A percentile compares a stretch with the other conserved stretches of the same genome.
phyloP scores from a whole-genome alignment of 75 land plant species.

The Pinus albicaulis region DNA sequence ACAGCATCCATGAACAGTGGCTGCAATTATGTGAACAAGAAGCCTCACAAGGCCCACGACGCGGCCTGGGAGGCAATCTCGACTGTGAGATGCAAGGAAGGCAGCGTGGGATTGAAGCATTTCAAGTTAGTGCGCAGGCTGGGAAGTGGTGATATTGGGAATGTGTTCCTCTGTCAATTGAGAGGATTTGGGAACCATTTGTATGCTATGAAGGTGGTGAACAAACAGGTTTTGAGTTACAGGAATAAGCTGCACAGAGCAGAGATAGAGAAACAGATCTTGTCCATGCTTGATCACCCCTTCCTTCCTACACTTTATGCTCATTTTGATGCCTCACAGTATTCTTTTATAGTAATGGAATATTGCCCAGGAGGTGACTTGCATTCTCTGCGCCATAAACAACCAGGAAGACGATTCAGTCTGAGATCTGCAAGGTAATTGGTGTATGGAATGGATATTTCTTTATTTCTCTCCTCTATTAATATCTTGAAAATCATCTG shows the following conservation, averaged over 20 bases:
- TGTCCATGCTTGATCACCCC: constrained; percentile 69
- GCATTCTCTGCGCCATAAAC: constrained; percentile 49
- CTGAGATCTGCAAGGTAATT: constrained; percentile 50
- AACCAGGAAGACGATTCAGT: constrained; percentile 42
- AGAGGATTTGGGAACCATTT: constrained; percentile 26
- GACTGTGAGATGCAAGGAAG: constrained; percentile 17
- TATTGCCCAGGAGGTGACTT: constrained; percentile 84
- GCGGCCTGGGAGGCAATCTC: constrained; percentile 23
- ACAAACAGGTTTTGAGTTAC: constrained; percentile 41
- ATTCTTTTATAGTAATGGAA: constrained; percentile 78
- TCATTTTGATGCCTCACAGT: constrained; percentile 60
- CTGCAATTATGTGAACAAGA: neutral
- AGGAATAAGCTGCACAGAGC: constrained; percentile 68
- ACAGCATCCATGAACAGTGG: neutral
- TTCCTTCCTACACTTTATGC: constrained; percentile 80
- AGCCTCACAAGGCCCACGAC: constrained; percentile 56
- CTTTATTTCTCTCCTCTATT: no score
- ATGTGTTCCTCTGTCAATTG: constrained; percentile 66
- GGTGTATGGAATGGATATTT: constrained; percentile 7
- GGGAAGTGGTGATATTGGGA: constrained; percentile 80
- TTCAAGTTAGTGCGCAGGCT: constrained; percentile 66
- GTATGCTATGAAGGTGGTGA: constrained; percentile 5
- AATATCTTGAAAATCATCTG: no score
- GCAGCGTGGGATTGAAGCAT: constrained; percentile 50
- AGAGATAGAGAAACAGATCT: constrained; percentile 63